Evolutionary conservation across 2,329 filamentous ascomycete species (phyloP), one percentile per base, ranked within the genome.

Genomic region (Verticillium dahliae): DNA sequence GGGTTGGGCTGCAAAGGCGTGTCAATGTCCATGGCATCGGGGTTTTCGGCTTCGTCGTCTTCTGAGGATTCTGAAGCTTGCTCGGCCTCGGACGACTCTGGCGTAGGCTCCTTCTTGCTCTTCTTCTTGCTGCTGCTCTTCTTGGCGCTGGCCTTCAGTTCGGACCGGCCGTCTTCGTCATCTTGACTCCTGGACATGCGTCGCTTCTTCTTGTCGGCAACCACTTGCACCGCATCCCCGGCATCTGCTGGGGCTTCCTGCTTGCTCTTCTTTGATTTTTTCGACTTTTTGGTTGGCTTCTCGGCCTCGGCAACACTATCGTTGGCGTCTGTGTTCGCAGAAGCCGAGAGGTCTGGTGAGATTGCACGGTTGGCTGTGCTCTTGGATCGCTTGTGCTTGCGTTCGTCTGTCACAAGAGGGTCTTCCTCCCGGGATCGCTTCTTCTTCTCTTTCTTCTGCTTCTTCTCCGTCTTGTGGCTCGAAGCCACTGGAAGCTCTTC

Each of bases 311-410:
- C 62, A 2, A 72, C 72, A 41, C 45, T 45, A 50, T 72, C 67
- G 62, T 70, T 68, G 45, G 58, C 41, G 34, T 45, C 50, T 14
- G 41, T 27, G n/a, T 33, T 41, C 9, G 27, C 41, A 15, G 54
- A 33, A n/a, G 54, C 31, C n/a, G 54, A 56, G 13, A 56, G 54
- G n/a, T 56, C 54, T 18, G 54, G 54, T 14, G 54, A 56, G 54
- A 22, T 45, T 6, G 33, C 35, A n/a, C 31, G 33, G 6, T 64
- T 35, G 22, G 41, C 58, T 34, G 76, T 76, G 75, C 74, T 80
- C 70, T 80, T 82, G 5, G 80, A 79, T 63, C 79, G 80, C 67
- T 83, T 82, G 67, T 80, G 74, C 70, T 79, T 80, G 68, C 77
- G 77, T 63, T 81, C 78, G 39, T 71, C 69, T 56, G 75, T 73